Evolutionary conservation across 805 yeast species (phyloP), one percentile per base, ranked within the genome.

Genomic region (Sporopachydermia lactativora): DNA sequence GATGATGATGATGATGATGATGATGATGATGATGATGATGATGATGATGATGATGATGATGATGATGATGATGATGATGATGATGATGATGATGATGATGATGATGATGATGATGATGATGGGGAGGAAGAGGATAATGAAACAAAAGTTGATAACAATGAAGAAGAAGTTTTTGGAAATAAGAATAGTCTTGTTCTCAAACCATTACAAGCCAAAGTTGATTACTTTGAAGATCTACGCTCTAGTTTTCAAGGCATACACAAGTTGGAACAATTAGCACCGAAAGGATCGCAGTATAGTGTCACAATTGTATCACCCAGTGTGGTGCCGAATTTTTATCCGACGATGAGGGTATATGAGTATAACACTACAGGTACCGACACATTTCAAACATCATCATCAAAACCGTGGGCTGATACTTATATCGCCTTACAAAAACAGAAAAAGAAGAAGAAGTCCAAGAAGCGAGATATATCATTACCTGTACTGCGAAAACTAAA

Each of bases 311-410:
- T 82, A 13, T 68, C 76, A 2, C 75, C 84, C 1, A 76, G 85
- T 41, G 73, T 82, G 8, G 72, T 82, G 6, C 94, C 94, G 2
- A 82, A 94, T 0, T 82, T 77, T 59, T 81, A 82, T 49, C 84
- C 94, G 3, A 81, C 85, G 3, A 52, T 82, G 44, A 65, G 94
- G 46, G 74, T 82, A 2, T 82, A 92, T 89, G 92, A 82, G 54
- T 82, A 82, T 55, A 82, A 82, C 50, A 69, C 72, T 31, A 69
- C 81, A 0, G 76, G 65, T 1, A 52, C 79, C 38, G n/a, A 5
- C 4, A 5, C 17, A 15, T n/a, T n/a, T n/a, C 1, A 19, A 35
- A 3, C 16, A 28, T 5, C 38, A 45, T 31, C 14, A 44, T 59
- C 45, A 45, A 64, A 62, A 43, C 66, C 78, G 5, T 81, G 88